phyloP scores from a whole-genome alignment of 2,329 filamentous ascomycete genomes.

The Westerdykella ornata region DNA sequence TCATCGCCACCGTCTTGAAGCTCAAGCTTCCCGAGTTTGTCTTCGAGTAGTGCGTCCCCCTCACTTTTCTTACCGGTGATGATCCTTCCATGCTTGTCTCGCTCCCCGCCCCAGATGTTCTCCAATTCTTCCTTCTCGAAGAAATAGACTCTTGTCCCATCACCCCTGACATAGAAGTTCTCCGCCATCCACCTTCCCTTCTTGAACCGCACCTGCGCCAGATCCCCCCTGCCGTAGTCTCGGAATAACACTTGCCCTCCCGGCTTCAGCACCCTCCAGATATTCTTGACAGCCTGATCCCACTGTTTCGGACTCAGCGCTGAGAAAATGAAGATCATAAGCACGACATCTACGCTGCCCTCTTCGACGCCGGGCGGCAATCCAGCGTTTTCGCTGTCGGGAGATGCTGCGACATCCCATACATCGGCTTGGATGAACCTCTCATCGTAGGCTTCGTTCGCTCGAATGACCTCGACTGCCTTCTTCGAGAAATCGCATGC shows the following conservation, averaged over 20 bases:
- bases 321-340: slow-evolving; percentile 97
- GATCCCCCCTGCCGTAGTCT: slow-evolving; percentile 90
- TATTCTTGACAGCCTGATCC: slow-evolving; percentile 72
- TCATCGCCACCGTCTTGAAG: neutral
- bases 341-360: slow-evolving; percentile 79
- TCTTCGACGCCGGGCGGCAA: slow-evolving; percentile 72
- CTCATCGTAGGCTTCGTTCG: slow-evolving; percentile 66
- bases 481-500: slow-evolving; percentile 96
- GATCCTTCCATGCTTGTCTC: neutral
- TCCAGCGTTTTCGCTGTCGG: slow-evolving; percentile 43
- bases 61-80: neutral
- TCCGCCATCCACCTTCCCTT: slow-evolving; percentile 90
- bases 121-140: slow-evolving; percentile 82
- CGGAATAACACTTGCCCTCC: slow-evolving; percentile 92
- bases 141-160: slow-evolving; percentile 95
- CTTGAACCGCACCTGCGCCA: slow-evolving; percentile 95
- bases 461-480: slow-evolving; percentile 86
- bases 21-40: neutral
- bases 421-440: slow-evolving; percentile 78
- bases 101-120: slow-evolving; percentile 62
- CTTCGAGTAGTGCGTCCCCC: slow-evolving; percentile 1
- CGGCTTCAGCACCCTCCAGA: slow-evolving; percentile 76
- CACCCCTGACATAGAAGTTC: slow-evolving; percentile 94
- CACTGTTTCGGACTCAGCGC: slow-evolving; percentile 81
- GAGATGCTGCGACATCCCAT: slow-evolving; percentile 68